phyloP scores from a whole-genome alignment of 176 grass and related monocot species.

The Dendrocalamus sinicus region DNA sequence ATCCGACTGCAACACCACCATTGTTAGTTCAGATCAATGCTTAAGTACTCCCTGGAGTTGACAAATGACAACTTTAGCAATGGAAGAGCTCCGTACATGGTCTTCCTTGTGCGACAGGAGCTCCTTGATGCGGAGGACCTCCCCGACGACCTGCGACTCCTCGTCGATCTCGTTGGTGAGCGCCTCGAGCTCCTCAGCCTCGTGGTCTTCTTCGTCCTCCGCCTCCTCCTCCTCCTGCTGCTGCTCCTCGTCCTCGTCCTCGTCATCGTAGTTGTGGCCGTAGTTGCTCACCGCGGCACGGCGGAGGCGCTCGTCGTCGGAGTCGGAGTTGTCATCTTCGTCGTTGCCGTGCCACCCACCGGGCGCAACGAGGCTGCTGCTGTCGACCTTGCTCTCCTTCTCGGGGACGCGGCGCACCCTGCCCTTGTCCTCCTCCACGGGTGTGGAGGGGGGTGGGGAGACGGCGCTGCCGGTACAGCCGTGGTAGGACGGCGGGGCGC shows the following conservation, averaged over 20 bases:
- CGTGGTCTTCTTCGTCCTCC: conserved; percentile 42
- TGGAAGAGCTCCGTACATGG: conserved; percentile 50
- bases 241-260: conserved; percentile 25
- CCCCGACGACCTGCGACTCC: conserved; percentile 60
- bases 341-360: neutral
- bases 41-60: neutral
- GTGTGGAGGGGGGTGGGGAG: conserved; percentile 43
- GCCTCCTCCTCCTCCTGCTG: neutral
- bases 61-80: neutral
- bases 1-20: conserved; percentile 64
- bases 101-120: conserved; percentile 57
- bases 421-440: conserved; percentile 71
- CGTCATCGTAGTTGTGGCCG: conserved; percentile 74
- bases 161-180: conserved; percentile 73
- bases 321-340: conserved; percentile 24
- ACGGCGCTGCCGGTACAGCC: conserved; percentile 43
- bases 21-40: conserved; percentile 25
- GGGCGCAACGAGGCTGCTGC: conserved; percentile 51
- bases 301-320: conserved; percentile 62
- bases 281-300: conserved; percentile 68
- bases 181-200: conserved; percentile 60
- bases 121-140: conserved; percentile 86
- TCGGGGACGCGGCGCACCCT: conserved; percentile 66
- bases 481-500: neutral
- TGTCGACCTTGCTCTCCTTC: conserved; percentile 74